Evolutionary conservation across 805 yeast genomes (phyloP).

Genomic region (Yamadazyma laniorum): DNA sequence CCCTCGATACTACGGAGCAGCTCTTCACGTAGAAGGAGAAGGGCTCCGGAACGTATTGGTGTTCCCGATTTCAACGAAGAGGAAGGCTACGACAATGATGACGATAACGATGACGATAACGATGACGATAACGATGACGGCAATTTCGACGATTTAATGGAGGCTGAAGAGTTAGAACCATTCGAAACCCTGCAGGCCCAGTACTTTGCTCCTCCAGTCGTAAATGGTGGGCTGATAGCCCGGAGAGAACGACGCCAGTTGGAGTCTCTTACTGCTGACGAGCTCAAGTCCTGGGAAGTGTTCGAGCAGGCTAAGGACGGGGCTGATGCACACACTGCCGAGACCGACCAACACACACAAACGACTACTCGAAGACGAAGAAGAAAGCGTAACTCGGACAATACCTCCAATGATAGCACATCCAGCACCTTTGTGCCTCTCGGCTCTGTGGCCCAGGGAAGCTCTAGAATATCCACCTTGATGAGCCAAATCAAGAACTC

Average conservation of each 20-base stretch:
- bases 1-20: neutral
- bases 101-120: conserved; percentile 3
- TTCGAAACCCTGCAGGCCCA: neutral
- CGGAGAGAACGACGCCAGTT: conserved; percentile 32
- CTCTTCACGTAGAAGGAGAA: conserved; percentile 1
- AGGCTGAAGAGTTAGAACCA: neutral
- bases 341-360: neutral
- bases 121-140: neutral
- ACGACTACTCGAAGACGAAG: conserved; percentile 2
- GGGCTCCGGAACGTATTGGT: neutral
- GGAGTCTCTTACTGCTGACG: conserved; percentile 32
- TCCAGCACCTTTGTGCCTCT: neutral
- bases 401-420: neutral
- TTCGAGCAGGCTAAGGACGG: conserved; percentile 29
- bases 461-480: conserved; percentile 10
- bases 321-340: neutral
- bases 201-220: conserved; percentile 16
- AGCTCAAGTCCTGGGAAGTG: conserved; percentile 35
- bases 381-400: neutral
- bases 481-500: conserved; percentile 13
- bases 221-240: conserved; percentile 40
- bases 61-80: no score
- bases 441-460: neutral
- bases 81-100: conserved; percentile 2
- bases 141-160: neutral